These are phyloP conservation scores for Babesia sp. DNA, from an alignment of 169 alveolate genomes.

Conservation along the genomic window DNA sequence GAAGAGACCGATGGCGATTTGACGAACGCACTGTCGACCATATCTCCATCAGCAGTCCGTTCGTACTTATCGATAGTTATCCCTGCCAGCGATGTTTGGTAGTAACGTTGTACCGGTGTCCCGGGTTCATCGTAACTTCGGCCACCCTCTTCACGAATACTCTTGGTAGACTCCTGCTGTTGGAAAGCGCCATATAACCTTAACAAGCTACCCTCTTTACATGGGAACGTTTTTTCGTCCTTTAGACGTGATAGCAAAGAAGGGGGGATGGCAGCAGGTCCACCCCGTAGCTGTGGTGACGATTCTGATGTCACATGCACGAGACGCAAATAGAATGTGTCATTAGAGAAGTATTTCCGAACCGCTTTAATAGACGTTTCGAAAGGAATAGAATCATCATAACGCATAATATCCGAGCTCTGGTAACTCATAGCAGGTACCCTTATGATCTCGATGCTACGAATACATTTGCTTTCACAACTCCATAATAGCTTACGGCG, in stretches of 20 bases:
- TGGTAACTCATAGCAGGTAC: constrained; percentile 29
- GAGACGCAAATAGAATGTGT: constrained; percentile 23
- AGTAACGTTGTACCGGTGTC: not conserved
- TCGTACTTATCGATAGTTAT: constrained; percentile 30
- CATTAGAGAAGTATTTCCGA: constrained; percentile 22
- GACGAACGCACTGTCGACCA: not conserved
- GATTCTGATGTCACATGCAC: constrained; percentile 9
- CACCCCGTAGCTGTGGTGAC: not conserved
- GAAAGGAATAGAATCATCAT: constrained; percentile 18
- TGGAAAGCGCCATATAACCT: not conserved
- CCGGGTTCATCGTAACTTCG: not conserved
- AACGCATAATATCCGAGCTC: not conserved
- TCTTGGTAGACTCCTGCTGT: not conserved
- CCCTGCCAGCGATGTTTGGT: constrained; percentile 5
- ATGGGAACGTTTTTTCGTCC: constrained; percentile 24
- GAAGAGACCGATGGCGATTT: not conserved
- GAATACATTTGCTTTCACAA: constrained; percentile 21
- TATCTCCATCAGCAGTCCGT: not conserved
- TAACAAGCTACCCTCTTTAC: not conserved
- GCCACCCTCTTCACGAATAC: not conserved
- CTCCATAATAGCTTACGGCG: constrained; percentile 33
- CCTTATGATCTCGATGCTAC: constrained; percentile 35
- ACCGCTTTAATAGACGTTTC: constrained; percentile 7
- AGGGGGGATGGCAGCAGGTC: not conserved
- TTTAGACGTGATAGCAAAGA: not conserved